A percentile compares a stretch with the other conserved stretches of the same genome.
phyloP scores from a whole-genome alignment of 805 yeast genomes.

The Candida xyloterini region DNA sequence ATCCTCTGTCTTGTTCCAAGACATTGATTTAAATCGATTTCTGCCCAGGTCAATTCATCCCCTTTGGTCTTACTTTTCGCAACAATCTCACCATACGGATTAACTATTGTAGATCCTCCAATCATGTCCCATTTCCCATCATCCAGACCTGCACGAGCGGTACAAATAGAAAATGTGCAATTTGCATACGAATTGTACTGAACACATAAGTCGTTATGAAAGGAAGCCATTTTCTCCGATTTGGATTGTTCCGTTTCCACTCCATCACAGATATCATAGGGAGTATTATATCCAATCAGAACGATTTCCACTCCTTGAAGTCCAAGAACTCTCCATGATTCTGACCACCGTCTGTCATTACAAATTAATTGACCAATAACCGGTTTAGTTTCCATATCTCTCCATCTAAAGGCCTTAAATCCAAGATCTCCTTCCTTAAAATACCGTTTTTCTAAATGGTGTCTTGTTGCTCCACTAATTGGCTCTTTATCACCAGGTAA shows the following conservation, averaged over 20 bases:
- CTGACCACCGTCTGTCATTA: constrained; percentile 40
- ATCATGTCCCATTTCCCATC: constrained; percentile 11
- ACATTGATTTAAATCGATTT: constrained; percentile 9
- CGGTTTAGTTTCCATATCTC: constrained; percentile 26
- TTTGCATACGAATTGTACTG: constrained; percentile 13
- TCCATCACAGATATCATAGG: constrained; percentile 17
- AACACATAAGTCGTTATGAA: constrained; percentile 9
- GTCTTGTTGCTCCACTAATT: constrained; percentile 26
- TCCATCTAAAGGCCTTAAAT: constrained; percentile 32
- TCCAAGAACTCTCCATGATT: constrained; percentile 38
- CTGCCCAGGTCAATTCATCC: constrained; percentile 12
- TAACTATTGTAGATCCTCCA: constrained; percentile 11
- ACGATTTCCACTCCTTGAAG: constrained; percentile 37
- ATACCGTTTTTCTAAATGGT: constrained; percentile 37
- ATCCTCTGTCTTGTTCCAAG: constrained; percentile 7
- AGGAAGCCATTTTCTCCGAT: constrained; percentile 6
- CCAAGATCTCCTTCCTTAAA: constrained; percentile 36
- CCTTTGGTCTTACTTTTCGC: constrained; percentile 10
- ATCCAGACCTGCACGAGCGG: constrained; percentile 11
- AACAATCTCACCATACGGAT: constrained; percentile 7
- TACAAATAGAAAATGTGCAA: constrained; percentile 7
- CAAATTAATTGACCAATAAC: constrained; percentile 36
- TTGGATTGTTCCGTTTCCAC: constrained; percentile 1
- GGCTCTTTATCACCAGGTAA: constrained; percentile 37
- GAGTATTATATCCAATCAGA: constrained; percentile 34